Conservation (phyloP, 495 filamentous ascomycete species). For the Penicillium alfredii region DNA sequence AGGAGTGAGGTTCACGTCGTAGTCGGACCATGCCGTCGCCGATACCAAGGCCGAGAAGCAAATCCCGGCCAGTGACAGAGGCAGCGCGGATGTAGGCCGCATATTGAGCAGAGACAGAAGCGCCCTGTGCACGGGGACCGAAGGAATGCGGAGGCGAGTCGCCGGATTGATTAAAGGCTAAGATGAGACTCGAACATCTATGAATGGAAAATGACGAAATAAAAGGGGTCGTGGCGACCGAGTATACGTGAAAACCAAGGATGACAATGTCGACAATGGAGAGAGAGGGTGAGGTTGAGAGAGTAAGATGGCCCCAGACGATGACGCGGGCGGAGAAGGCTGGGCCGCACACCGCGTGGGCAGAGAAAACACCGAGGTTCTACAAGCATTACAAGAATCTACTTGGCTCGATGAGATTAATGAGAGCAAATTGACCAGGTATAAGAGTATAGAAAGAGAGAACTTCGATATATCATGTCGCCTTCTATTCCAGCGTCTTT, state of each 20-base stretch:
- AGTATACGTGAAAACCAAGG: not conserved
- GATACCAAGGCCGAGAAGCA: slow-evolving; percentile 21
- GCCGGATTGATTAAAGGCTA: slow-evolving; percentile 7
- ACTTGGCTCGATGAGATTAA: no score
- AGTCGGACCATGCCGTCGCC: slow-evolving; percentile 22
- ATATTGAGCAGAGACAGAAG: slow-evolving; percentile 24
- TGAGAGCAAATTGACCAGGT: no score
- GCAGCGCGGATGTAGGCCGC: slow-evolving; percentile 23
- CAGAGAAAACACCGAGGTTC: no score
- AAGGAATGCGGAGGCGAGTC: slow-evolving; percentile 9
- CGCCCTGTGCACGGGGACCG: no score
- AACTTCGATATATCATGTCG: no score
- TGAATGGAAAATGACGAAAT: slow-evolving; percentile 4
- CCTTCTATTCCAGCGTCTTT: no score
- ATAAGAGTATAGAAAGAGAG: no score
- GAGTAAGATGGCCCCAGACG: slow-evolving; percentile 20
- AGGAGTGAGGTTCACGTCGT: slow-evolving; percentile 23
- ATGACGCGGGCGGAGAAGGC: slow-evolving; percentile 42
- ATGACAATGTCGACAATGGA: not conserved
- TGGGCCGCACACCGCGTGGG: no score
- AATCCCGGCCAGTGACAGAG: slow-evolving; percentile 23
- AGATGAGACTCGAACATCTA: slow-evolving; percentile 4
- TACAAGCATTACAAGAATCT: no score
- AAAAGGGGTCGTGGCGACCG: no score
- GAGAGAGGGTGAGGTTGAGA: slow-evolving; percentile 16